Conservation (phyloP, 1,139 yeast genomes). For the Meyerozyma elateridarum region DNA sequence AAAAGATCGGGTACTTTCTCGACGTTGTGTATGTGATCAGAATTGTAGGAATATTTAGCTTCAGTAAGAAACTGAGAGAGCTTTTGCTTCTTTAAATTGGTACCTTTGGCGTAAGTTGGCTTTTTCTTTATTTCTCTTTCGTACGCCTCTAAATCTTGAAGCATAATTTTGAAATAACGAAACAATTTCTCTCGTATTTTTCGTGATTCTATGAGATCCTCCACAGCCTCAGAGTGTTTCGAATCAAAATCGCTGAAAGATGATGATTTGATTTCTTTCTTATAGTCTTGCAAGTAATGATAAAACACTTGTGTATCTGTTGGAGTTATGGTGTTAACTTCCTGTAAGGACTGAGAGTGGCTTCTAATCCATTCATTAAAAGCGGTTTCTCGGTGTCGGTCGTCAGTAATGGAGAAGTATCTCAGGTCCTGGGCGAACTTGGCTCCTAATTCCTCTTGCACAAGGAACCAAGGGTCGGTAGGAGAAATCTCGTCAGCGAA, state of each 20-base stretch:
- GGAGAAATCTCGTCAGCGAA: constrained; percentile 23
- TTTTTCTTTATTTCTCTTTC: constrained; percentile 23
- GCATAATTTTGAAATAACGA: constrained; percentile 21
- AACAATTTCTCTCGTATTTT: constrained; percentile 20
- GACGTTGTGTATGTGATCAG: background rate
- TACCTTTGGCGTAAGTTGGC: constrained; percentile 11
- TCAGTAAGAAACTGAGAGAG: constrained; percentile 18
- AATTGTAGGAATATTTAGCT: constrained; percentile 5
- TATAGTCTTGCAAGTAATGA: constrained; percentile 26
- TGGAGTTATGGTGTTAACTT: constrained; percentile 14
- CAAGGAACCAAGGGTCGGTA: constrained; percentile 37
- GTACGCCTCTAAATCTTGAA: constrained; percentile 22
- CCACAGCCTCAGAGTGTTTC: constrained; percentile 15
- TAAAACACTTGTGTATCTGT: constrained; percentile 21
- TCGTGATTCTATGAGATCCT: constrained; percentile 12
- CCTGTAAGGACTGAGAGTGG: constrained; percentile 7
- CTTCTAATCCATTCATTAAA: constrained; percentile 31
- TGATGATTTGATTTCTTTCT: constrained; percentile 24
- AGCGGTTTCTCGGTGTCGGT: constrained; percentile 19
- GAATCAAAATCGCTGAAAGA: constrained; percentile 27
- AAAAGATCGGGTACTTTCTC: constrained; percentile 10
- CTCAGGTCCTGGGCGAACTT: constrained; percentile 27
- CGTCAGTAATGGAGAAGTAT: constrained; percentile 23
- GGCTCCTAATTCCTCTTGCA: constrained; percentile 32
- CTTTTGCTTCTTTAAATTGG: constrained; percentile 27